A percentile compares a stretch with the other conserved stretches of the same genome.
Evolutionary conservation across 257 asterid species (phyloP).

Genomic region (Solanum acaule): DNA sequence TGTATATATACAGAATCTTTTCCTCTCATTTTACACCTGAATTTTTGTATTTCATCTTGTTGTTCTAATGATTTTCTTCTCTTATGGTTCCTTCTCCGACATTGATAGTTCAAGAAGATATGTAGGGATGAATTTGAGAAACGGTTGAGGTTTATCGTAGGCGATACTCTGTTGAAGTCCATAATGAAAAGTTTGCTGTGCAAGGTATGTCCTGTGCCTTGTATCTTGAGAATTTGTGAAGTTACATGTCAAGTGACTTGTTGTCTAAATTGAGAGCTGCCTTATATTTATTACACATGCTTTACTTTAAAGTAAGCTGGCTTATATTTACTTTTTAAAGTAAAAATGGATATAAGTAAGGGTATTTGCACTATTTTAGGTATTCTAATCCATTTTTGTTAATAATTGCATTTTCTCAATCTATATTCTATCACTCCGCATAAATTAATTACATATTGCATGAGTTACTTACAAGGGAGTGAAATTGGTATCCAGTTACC

Average conservation of each 20-base stretch:
- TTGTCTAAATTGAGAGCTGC: not conserved
- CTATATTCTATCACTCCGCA: not conserved
- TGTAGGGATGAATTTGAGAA: slow-evolving; percentile 52
- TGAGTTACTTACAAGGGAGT: not conserved
- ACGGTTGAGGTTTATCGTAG: slow-evolving; percentile 55
- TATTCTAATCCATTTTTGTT: not conserved
- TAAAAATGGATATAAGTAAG: not conserved
- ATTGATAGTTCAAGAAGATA: slow-evolving; percentile 48
- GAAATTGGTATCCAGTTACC: not conserved
- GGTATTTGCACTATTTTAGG: not conserved
- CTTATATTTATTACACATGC: not conserved
- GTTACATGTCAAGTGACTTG: not conserved
- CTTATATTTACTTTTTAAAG: not conserved
- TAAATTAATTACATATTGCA: not conserved
- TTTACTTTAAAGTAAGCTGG: not conserved
- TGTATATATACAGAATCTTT: not conserved
- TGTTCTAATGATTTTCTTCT: not conserved
- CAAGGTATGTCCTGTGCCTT: slow-evolving; percentile 31
- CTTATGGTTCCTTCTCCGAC: not conserved
- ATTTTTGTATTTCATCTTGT: not conserved
- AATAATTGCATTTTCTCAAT: not conserved
- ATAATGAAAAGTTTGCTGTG: slow-evolving; percentile 43
- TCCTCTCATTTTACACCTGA: not conserved
- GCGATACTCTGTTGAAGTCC: slow-evolving; percentile 51
- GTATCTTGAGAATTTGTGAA: not conserved